Conservation (phyloP, 345 rosid genomes). For the Citrus sp. region DNA sequence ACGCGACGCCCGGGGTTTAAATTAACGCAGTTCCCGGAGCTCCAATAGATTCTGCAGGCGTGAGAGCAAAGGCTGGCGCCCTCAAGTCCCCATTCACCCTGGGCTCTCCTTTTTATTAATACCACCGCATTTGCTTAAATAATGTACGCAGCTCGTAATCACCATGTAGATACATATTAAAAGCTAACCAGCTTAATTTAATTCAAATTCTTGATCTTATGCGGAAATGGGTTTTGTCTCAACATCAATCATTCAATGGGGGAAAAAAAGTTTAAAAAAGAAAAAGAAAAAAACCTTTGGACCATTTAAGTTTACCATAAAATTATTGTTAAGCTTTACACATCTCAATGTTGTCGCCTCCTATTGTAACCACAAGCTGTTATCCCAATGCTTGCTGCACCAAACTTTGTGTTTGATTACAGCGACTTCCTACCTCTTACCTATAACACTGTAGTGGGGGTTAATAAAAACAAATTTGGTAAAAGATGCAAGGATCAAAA, state of each 20-base stretch:
- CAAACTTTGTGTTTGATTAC: conserved; percentile 23
- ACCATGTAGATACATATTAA: neutral
- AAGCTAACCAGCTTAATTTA: neutral
- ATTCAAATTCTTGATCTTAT: neutral
- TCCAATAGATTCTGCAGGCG: conserved; percentile 40
- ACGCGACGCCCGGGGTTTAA: conserved; percentile 15
- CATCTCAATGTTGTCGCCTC: conserved; percentile 52
- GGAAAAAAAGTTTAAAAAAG: too few relatives aligned
- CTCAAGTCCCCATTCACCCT: conserved; percentile 1
- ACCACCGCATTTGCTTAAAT: neutral
- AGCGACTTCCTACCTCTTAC: conserved; percentile 23
- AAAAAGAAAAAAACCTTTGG: neutral
- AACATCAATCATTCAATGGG: neutral
- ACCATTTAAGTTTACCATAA: neutral
- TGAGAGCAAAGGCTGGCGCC: conserved; percentile 51
- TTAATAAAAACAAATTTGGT: neutral
- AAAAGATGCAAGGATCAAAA: neutral
- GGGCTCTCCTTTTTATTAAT: conserved; percentile 14
- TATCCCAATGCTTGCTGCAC: conserved; percentile 37
- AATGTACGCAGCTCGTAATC: neutral
- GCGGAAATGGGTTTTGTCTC: neutral
- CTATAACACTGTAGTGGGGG: too few relatives aligned
- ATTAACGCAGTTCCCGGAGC: conserved; percentile 36
- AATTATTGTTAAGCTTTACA: conserved; percentile 24
- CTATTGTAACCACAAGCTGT: conserved; percentile 24